These are phyloP conservation scores for sorghum (Sorghum bicolor) DNA, from an alignment of 176 grass and related monocot genomes.

Conservation along the genomic window DNA sequence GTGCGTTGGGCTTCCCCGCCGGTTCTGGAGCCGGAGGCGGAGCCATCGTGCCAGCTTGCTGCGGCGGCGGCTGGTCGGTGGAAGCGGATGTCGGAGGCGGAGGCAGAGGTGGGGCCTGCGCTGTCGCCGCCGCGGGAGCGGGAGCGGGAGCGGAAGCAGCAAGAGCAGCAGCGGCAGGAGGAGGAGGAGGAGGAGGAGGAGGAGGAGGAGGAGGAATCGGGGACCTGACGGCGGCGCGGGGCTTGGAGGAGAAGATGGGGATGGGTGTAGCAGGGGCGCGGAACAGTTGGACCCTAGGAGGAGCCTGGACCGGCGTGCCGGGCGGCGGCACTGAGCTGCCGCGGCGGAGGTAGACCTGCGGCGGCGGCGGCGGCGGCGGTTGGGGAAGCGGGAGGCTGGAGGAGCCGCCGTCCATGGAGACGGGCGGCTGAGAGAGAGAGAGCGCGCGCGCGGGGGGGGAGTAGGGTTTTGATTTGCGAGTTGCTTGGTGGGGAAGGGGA, in stretches of 20 bases:
- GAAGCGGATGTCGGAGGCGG: neutral
- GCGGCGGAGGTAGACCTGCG: constrained; percentile 44
- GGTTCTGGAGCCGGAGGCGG: neutral
- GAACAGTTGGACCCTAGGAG: constrained; percentile 31
- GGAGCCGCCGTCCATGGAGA: constrained; percentile 43
- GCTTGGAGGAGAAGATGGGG: constrained; percentile 30
- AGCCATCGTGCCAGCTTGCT: neutral
- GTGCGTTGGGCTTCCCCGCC: neutral
- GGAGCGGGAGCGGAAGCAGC: neutral
- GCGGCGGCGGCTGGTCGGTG: neutral
- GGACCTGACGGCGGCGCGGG: constrained; percentile 7
- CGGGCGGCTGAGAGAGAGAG: neutral
- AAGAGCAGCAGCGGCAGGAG: neutral
- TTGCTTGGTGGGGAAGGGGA: neutral
- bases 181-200: constrained; percentile 17
- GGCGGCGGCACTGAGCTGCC: constrained; percentile 38
- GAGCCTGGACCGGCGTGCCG: constrained; percentile 18
- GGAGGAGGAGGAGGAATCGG: constrained; percentile 18
- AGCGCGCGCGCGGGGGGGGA: neutral
- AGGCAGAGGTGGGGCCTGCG: neutral
- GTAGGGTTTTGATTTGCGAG: constrained; percentile 14
- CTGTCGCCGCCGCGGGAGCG: neutral
- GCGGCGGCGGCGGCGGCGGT: neutral
- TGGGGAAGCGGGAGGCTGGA: constrained; percentile 15
- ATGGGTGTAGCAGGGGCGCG: constrained; percentile 10